These are phyloP conservation scores for Escallonia herrerae DNA, from an alignment of 129 eudicot species.

Conservation along the genomic window DNA sequence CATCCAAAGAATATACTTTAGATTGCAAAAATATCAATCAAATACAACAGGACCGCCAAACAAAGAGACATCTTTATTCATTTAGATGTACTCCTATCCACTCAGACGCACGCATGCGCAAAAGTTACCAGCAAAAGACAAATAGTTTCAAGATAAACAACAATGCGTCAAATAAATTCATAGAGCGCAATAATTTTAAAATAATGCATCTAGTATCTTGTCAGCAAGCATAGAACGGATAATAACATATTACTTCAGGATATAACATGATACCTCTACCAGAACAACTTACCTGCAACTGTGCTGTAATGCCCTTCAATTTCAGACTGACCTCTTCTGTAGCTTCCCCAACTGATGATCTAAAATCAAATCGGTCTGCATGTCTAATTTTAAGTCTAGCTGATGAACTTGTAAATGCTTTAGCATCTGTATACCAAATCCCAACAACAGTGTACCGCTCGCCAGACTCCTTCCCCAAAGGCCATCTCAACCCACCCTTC, in stretches of 20 bases:
- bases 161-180: not conserved
- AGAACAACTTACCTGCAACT: slow-evolving; percentile 10
- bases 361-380: slow-evolving; percentile 27
- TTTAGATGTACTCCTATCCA: no score
- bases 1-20: no score
- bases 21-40: no score
- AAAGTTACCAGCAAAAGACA: no score
- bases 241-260: no score
- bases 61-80: no score
- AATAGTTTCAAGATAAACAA: not conserved
- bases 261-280: not conserved
- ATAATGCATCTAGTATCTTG: no score
- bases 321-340: slow-evolving; percentile 17
- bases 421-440: slow-evolving; percentile 18
- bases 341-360: slow-evolving; percentile 19
- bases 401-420: slow-evolving; percentile 16
- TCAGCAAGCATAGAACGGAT: no score
- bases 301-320: slow-evolving; percentile 16
- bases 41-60: no score
- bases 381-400: slow-evolving; percentile 15
- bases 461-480: slow-evolving; percentile 26
- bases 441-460: slow-evolving; percentile 19
- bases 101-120: no score
- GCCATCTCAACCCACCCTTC: slow-evolving; percentile 30
- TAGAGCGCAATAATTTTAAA: not conserved